Evolutionary conservation across 176 grass and related monocot genomes (phyloP), one percentile per base, ranked within the genome.

Genomic region (Bromus sterilis): DNA sequence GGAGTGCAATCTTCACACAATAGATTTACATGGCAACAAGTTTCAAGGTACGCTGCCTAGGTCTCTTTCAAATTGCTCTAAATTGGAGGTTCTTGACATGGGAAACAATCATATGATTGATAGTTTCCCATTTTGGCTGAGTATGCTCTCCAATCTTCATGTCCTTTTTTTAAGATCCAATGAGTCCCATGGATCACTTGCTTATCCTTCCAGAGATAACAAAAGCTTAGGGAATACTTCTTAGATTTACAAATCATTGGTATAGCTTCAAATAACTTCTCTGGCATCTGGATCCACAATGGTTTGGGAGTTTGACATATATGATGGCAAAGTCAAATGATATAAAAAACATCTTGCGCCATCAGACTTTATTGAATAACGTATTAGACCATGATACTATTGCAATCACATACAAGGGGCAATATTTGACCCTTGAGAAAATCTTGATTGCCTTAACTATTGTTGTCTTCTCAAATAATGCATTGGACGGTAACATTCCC

Each of bases 141-240:
- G 57, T 60, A 60, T 11, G 0, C 46, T 90, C 58, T 21, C 58
- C 16, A 11, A 82, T 68, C 63, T 89, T 0, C 30, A 13, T 43
- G 57, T 86, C 10, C 56, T 86, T 26, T 8, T 90, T 7, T 7
- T 90, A 28, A 39, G 79, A 60, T 78, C 88, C 36, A 90, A 90
- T 20, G 11, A 0, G 11, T 83, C 86, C 18, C 56, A 86, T 34
- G 83, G 89, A 21, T 29, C 59, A 16, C 26, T 87, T 29, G 25
- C 24, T 40, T 9, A 57, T 26, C 29, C 43, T 21, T 3, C 25
- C 2, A 23, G 28, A 39, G 8, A 29, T 56, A 18, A 30, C n/a
- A n/a, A 0, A 60, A 43, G 46, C 42, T 1, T 2, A 4, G 8
- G 43, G n/a, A 25, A 31, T 4, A 68, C 13, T 86, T 86, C n/a